Base-by-base conservation (phyloP, 2,329 filamentous ascomycete genomes). In the Sporothrix phasma region DNA sequence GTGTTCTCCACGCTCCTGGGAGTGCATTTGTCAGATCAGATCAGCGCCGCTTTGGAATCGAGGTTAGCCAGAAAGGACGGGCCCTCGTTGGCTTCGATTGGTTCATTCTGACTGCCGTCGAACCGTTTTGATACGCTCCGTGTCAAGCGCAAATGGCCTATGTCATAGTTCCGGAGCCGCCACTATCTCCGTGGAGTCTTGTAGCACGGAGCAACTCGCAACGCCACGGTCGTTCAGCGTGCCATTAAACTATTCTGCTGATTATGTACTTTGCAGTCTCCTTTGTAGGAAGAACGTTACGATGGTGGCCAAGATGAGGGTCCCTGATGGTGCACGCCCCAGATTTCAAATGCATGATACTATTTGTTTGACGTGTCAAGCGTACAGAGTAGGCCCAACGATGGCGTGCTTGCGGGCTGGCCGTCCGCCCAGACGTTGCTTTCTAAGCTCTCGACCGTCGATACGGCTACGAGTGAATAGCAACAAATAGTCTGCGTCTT, bases 341-440 rank as follows among this genome's bases (percentile, higher is more conserved):
- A 37, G 37, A 58, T 58, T 58, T 58, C 54, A 58, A 58, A 58
- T 58, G 54, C 39, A 43, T 58, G 17, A 39, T 56, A 37, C 26
- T 19, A 39, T 31, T 37, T 17, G 17, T 37, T 7, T 3, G 5
- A 37, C 5, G 8, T 34, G 8, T 5, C 31, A 34, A 34, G 31
- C 31, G 31, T 8, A 13, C n/a, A n/a, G n/a, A n/a, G n/a, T n/a
- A n/a, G n/a, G n/a, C n/a, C 24, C 22, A 4, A 6, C 34, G 54
- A 58, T 58, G 54, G 54, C 54, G 54, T 58, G 54, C 53, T 58
- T 7, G 53, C 34, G 22, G 26, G 34, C 22, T 58, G 37, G 54
- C 2, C 54, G 17, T 58, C 43, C 29, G 37, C 39, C 5, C 54
- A 29, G 51, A 56, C 24, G n/a, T 31, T 53, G 47, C 47, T 34